A percentile compares a stretch with the other conserved stretches of the same genome.
Conservation (phyloP, 2,329 filamentous ascomycete species). For the Curvularia eragrostidis region DNA sequence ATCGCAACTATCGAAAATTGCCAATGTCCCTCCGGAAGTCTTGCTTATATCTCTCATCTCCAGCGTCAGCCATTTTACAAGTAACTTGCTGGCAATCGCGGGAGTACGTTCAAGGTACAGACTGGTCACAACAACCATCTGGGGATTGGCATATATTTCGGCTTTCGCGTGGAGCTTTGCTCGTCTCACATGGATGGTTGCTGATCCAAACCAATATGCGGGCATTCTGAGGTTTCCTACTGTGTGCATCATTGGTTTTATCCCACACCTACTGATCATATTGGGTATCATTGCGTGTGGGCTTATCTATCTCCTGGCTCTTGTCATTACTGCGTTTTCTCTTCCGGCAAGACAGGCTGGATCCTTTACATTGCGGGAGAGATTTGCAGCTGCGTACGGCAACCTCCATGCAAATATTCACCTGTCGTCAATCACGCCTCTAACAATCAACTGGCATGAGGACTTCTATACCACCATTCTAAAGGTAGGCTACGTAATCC, state of each 20-base stretch:
- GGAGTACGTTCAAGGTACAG: constrained; percentile 80
- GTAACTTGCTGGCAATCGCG: constrained; percentile 80
- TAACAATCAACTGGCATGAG: constrained; percentile 83
- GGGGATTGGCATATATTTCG: constrained; percentile 88
- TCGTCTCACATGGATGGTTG: constrained; percentile 47
- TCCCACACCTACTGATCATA: constrained; percentile 89
- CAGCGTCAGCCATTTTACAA: constrained; percentile 84
- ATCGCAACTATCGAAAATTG: constrained; percentile 74
- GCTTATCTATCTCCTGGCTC: constrained; percentile 77
- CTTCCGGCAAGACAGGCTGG: constrained; percentile 60
- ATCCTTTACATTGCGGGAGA: constrained; percentile 60
- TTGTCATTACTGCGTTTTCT: constrained; percentile 76
- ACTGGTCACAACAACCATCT: constrained; percentile 86
- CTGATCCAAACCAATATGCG: constrained; percentile 58
- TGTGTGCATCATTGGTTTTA: constrained; percentile 92
- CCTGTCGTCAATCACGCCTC: constrained; percentile 67
- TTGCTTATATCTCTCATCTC: constrained; percentile 88
- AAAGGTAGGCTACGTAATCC: constrained; percentile 82
- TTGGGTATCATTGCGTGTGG: constrained; percentile 77
- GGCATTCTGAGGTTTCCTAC: constrained; percentile 88
- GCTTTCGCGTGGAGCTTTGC: constrained; percentile 79
- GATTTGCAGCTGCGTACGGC: constrained; percentile 74
- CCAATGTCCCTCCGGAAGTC: constrained; percentile 90
- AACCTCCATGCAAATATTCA: constrained; percentile 95
- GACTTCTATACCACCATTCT: constrained; percentile 94